Conservation (phyloP, 2,329 filamentous ascomycete genomes). For the Dactylonectria estremocensis region DNA sequence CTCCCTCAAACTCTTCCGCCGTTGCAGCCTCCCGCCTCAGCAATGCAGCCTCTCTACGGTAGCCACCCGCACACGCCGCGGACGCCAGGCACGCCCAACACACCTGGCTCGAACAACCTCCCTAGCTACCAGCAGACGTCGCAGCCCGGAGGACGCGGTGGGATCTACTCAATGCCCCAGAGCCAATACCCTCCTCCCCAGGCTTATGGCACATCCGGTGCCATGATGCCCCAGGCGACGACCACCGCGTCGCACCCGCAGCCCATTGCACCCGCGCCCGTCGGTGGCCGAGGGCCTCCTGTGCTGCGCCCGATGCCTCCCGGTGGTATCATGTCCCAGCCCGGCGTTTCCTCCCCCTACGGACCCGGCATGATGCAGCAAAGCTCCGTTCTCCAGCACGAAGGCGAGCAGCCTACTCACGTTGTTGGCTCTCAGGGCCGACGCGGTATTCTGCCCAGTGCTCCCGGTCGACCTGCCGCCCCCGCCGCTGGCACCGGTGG, state of each 20-base stretch:
- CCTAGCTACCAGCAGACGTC: conserved; percentile 67
- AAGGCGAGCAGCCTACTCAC: conserved; percentile 82
- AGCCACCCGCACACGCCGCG: conserved; percentile 74
- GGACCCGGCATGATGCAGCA: conserved; percentile 72
- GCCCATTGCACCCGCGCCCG: conserved; percentile 81
- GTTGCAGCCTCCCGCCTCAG: conserved; percentile 63
- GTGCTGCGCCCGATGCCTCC: conserved; percentile 80
- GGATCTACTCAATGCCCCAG: conserved; percentile 69
- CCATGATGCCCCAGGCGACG: conserved; percentile 78
- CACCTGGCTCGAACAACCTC: conserved; percentile 70
- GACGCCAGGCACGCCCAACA: conserved; percentile 75
- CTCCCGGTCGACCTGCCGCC: conserved; percentile 86
- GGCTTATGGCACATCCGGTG: conserved; percentile 69
- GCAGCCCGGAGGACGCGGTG: conserved; percentile 63
- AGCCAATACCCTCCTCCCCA: conserved; percentile 70
- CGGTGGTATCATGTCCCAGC: conserved; percentile 73
- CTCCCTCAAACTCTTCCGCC: conserved; percentile 70
- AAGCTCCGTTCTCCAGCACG: conserved; percentile 66
- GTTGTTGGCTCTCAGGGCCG: conserved; percentile 96
- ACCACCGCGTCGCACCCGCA: conserved; percentile 80
- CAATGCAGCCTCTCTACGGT: conserved; percentile 66
- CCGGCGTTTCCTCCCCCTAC: conserved; percentile 72
- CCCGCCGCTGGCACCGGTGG: conserved; percentile 77
- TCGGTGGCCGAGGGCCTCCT: conserved; percentile 69
- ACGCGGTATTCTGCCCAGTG: conserved; percentile 91